Conservation (phyloP, 257 asterid species). For the Scutellaria baicalensis region DNA sequence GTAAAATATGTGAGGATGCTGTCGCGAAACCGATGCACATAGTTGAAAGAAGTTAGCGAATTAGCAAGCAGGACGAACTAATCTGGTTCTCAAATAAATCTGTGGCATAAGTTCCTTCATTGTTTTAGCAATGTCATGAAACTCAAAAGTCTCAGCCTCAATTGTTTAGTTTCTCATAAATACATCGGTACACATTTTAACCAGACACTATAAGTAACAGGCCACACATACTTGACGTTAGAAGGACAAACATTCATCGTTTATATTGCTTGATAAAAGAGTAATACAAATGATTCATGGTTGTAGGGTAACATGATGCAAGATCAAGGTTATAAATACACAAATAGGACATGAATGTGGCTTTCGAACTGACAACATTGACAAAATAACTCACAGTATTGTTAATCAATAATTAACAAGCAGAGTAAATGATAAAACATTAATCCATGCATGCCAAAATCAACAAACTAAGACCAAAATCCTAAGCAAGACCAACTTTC, state of each 20-base stretch:
- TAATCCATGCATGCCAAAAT: neutral
- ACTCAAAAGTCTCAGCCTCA: neutral
- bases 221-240: neutral
- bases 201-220: neutral
- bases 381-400: too few species aligned
- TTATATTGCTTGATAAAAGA: neutral
- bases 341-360: neutral
- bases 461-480: neutral
- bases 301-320: neutral
- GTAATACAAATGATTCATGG: neutral
- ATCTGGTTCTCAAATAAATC: neutral
- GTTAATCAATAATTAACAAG: too few species aligned
- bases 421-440: neutral
- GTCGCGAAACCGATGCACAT: neutral
- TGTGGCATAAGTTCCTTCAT: neutral
- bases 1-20: neutral
- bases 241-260: neutral
- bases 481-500: neutral
- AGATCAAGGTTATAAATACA: neutral
- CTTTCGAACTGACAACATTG: too few species aligned
- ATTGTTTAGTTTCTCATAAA: neutral
- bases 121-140: neutral
- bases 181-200: neutral
- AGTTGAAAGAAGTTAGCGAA: neutral
- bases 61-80: neutral